phyloP scores from a whole-genome alignment of 805 yeast species.

The Metschnikowia matae region DNA sequence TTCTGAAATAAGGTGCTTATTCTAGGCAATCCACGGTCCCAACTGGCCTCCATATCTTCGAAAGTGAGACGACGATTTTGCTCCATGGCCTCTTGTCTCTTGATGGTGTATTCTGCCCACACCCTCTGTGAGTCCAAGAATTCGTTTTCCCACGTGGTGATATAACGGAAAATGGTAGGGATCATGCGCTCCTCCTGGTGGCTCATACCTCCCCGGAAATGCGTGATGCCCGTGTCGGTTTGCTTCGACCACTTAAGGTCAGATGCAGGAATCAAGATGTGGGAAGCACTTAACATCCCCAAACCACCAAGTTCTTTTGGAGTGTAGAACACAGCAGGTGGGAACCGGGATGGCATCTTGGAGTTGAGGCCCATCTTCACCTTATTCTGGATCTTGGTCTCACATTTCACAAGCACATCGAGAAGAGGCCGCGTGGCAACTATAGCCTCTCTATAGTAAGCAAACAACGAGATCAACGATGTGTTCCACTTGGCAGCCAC shows the following conservation, averaged over 20 bases:
- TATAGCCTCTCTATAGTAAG: slow-evolving; percentile 92
- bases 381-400: slow-evolving; percentile 88
- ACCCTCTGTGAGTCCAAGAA: slow-evolving; percentile 91
- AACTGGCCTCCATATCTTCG: slow-evolving; percentile 89
- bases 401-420: slow-evolving; percentile 83
- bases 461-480: slow-evolving; percentile 75
- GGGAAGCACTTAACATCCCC: slow-evolving; percentile 97
- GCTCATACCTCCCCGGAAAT: slow-evolving; percentile 90
- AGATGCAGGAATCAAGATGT: slow-evolving; percentile 88
- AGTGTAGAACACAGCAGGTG: slow-evolving; percentile 97
- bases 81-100: slow-evolving; percentile 79
- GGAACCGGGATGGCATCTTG: slow-evolving; percentile 97
- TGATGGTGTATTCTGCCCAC: slow-evolving; percentile 95
- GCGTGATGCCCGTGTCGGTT: slow-evolving; percentile 91
- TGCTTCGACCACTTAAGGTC: slow-evolving; percentile 89
- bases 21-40: slow-evolving; percentile 98
- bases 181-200: slow-evolving; percentile 75
- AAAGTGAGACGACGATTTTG: slow-evolving; percentile 82
- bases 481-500: slow-evolving; percentile 96
- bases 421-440: slow-evolving; percentile 74
- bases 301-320: slow-evolving; percentile 97
- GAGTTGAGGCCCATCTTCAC: slow-evolving; percentile 94
- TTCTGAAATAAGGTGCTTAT: slow-evolving; percentile 92
- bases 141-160: slow-evolving; percentile 96
- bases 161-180: slow-evolving; percentile 90